Evolutionary conservation across 2,329 filamentous ascomycete species (phyloP).

Genomic region (Aaosphaeria arxii): DNA sequence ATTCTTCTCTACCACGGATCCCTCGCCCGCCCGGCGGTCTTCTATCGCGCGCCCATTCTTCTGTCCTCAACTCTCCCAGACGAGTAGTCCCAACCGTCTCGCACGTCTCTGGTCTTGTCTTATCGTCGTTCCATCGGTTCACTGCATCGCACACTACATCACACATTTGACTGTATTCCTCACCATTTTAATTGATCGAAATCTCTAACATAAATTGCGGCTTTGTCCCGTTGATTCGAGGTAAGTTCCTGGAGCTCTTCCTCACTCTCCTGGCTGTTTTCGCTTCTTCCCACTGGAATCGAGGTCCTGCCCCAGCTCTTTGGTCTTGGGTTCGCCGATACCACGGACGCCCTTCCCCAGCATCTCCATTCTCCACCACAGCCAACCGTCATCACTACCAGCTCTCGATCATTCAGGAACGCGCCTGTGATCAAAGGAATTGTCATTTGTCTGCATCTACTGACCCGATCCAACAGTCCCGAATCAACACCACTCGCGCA

Average conservation of each 20-base stretch:
- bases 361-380: background rate
- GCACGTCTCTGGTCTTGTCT: background rate
- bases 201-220: background rate
- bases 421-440: background rate
- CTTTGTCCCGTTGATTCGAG: background rate
- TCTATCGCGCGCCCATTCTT: background rate
- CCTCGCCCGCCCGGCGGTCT: background rate
- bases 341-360: background rate
- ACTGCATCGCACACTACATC: background rate
- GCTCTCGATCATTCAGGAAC: background rate
- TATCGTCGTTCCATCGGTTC: background rate
- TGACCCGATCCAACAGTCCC: background rate
- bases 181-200: background rate
- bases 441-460: background rate
- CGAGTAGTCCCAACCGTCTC: background rate
- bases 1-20: background rate
- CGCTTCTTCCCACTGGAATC: no score
- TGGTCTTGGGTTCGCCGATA: background rate
- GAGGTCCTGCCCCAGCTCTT: background rate
- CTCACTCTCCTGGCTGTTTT: background rate
- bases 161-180: background rate
- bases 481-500: slow-evolving; percentile 4
- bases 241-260: background rate
- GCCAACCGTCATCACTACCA: background rate
- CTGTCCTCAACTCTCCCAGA: background rate